These are phyloP conservation scores for Trypanosoma avium DNA, from an alignment of 208 protist genomes.

Conservation along the genomic window DNA sequence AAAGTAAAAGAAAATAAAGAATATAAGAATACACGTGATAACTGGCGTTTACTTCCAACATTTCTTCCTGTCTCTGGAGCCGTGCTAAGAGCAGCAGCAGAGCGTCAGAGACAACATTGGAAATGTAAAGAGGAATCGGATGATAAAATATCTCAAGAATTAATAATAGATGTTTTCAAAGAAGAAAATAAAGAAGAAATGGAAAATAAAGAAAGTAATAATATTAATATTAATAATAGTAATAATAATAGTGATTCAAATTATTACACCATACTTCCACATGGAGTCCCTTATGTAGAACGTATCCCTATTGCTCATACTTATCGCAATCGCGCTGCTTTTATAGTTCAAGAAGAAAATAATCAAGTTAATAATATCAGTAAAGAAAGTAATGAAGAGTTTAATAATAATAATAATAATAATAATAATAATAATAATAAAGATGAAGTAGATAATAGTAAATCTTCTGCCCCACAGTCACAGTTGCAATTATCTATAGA, in stretches of 20 bases:
- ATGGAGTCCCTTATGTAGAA: constrained; percentile 33
- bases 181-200: neutral
- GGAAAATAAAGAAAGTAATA: neutral
- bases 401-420: neutral
- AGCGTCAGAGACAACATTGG: no score
- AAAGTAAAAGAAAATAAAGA: neutral
- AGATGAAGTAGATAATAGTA: neutral
- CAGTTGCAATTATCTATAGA: no score
- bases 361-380: neutral
- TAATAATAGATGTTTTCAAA: neutral
- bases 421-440: neutral
- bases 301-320: constrained; percentile 48
- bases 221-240: neutral
- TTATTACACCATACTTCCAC: constrained; percentile 16
- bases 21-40: neutral
- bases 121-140: no score
- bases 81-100: constrained; percentile 39
- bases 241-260: neutral
- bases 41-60: constrained; percentile 19
- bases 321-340: constrained; percentile 45
- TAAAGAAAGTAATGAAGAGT: neutral
- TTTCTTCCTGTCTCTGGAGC: constrained; percentile 58
- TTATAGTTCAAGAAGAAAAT: constrained; percentile 20
- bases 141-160: no score
- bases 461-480: no score